phyloP scores from a whole-genome alignment of 768 basidiomycete genomes.

The Tulasnella sp. region DNA sequence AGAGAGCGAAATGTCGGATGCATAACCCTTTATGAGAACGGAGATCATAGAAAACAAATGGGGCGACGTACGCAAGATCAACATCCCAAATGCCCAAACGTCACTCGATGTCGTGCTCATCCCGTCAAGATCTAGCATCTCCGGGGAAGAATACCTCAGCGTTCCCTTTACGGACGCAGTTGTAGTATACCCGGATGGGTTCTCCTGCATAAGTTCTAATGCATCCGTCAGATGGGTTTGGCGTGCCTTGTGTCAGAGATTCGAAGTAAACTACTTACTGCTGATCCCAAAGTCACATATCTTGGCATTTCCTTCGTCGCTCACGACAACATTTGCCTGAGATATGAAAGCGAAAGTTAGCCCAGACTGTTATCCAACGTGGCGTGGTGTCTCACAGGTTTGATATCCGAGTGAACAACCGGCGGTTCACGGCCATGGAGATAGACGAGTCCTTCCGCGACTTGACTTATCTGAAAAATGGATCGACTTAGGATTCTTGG shows the following conservation, averaged over 20 bases:
- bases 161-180: background rate
- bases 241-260: too few relatives aligned
- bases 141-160: background rate
- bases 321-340: background rate
- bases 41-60: background rate
- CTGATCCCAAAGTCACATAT: conserved; percentile 6
- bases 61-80: background rate
- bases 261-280: too few relatives aligned
- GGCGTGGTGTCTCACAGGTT: conserved; percentile 20
- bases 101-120: background rate
- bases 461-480: conserved; percentile 14
- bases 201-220: background rate
- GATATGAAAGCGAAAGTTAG: background rate
- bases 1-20: background rate
- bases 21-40: background rate
- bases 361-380: background rate
- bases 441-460: conserved; percentile 21
- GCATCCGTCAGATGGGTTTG: too few relatives aligned
- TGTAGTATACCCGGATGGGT: background rate
- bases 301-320: background rate
- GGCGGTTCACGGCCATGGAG: conserved; percentile 19
- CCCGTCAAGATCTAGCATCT: background rate
- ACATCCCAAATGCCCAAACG: conserved; percentile 8
- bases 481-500: background rate
- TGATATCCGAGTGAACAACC: conserved; percentile 23